phyloP scores from a whole-genome alignment of 73 alveolate species.

The Stentor coeruleus region DNA sequence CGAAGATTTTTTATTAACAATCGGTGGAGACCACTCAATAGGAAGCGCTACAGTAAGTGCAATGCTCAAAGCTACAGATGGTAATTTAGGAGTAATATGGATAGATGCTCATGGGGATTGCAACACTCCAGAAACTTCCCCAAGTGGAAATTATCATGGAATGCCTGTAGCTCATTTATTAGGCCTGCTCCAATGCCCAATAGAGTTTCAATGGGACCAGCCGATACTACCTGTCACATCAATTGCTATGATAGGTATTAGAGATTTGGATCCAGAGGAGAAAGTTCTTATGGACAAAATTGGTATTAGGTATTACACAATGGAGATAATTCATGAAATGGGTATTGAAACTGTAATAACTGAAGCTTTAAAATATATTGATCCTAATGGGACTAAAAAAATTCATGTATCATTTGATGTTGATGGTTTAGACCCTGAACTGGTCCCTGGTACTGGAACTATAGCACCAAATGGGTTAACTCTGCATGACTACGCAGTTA shows the following conservation, averaged over 20 bases:
- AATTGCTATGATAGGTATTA: slow-evolving; percentile 12
- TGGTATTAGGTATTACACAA: slow-evolving; percentile 2
- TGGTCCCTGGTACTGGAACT: slow-evolving; percentile 38
- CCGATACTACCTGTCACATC: neutral
- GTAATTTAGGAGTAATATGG: slow-evolving; percentile 35
- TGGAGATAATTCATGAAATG: neutral
- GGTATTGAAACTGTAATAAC: neutral
- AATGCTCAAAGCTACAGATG: slow-evolving; percentile 28
- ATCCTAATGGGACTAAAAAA: neutral
- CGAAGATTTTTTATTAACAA: slow-evolving; percentile 1
- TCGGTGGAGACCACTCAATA: slow-evolving; percentile 42
- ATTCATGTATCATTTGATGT: slow-evolving; percentile 34
- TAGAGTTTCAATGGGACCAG: slow-evolving; percentile 21
- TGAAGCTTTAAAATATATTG: slow-evolving; percentile 15
- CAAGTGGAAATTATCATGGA: slow-evolving; percentile 58
- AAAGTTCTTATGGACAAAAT: slow-evolving; percentile 12
- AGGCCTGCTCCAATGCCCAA: neutral
- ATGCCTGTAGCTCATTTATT: slow-evolving; percentile 25
- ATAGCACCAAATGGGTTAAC: slow-evolving; percentile 17
- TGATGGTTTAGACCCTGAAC: slow-evolving; percentile 34
- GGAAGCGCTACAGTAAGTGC: slow-evolving; percentile 29
- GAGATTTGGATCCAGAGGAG: slow-evolving; percentile 32
- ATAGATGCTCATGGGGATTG: slow-evolving; percentile 65
- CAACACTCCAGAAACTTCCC: slow-evolving; percentile 53
- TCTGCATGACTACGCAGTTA: neutral